Conservation (phyloP, 2,329 filamentous ascomycete genomes). For the Hortaea werneckii region DNA sequence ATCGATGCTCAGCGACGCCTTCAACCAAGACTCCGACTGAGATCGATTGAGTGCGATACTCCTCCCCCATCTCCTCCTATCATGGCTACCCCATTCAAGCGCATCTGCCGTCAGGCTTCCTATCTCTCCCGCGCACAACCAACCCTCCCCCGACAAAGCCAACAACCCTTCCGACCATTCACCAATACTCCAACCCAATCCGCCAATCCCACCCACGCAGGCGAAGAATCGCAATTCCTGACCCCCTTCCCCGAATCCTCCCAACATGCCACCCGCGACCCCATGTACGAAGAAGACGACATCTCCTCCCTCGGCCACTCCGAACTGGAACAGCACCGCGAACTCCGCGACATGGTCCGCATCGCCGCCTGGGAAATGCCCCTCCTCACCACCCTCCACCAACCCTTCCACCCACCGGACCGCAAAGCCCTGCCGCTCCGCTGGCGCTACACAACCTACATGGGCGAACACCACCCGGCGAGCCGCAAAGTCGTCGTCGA, state of each 20-base stretch:
- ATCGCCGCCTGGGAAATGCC: slow-evolving; percentile 95
- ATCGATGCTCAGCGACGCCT: no score
- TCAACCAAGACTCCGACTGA: no score
- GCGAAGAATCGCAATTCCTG: slow-evolving; percentile 2
- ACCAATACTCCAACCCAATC: slow-evolving; percentile 1
- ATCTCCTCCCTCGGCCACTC: slow-evolving; percentile 73
- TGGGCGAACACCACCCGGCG: slow-evolving; percentile 87
- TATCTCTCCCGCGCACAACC: slow-evolving; percentile 5
- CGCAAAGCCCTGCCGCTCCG: slow-evolving; percentile 58
- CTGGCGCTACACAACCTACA: slow-evolving; percentile 94
- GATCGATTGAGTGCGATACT: background rate
- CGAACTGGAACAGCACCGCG: slow-evolving; percentile 79
- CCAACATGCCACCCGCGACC: slow-evolving; percentile 4
- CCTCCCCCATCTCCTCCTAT: background rate
- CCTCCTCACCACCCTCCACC: slow-evolving; percentile 67
- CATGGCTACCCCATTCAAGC: slow-evolving; percentile 22
- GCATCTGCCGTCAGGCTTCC: slow-evolving; percentile 17
- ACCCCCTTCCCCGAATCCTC: slow-evolving; percentile 2
- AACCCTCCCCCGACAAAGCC: background rate
- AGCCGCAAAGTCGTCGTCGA: slow-evolving; percentile 90
- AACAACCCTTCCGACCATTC: slow-evolving; percentile 7
- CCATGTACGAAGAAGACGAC: slow-evolving; percentile 63
- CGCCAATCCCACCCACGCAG: background rate
- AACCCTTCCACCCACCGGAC: slow-evolving; percentile 68
- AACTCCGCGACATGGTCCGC: slow-evolving; percentile 78